Evolutionary conservation across 2,329 filamentous ascomycete species (phyloP), one percentile per base, ranked within the genome.

Genomic region (Fusarium nygamai): DNA sequence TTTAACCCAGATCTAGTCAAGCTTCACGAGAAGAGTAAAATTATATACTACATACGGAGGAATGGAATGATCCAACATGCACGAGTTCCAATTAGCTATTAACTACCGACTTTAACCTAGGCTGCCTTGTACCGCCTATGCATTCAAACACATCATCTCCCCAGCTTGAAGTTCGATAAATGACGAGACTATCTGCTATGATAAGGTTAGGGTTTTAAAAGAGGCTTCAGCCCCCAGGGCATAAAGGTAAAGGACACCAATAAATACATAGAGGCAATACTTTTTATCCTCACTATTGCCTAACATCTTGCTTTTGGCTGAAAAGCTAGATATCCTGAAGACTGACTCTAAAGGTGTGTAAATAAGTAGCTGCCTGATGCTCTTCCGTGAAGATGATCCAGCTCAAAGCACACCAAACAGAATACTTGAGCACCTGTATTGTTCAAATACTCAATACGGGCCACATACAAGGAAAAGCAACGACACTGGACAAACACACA

Each of bases 131-230:
- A 12, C 6, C 0, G 43, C n/a, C 1, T 3, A 24, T 24, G 11
- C 0, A 19, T 17, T 19, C 0, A 19, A 16, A 0, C 8, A 43
- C 16, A 5, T 19, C n/a, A 44, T 2, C 6, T 24, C 4, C 1
- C 24, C 17, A 5, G 17, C 0, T 4, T 27, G 4, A 5, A 19
- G 8, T 9, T 27, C 6, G 0, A 27, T 27, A 14, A 8, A 47
- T 29, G 12, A 47, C 22, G 24, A 47, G 12, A 22, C 8, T 16
- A 11, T 3, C 24, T 16, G 8, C 9, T 34, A 14, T 8, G 14
- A 16, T 16, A 34, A 34, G 14, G 33, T 34, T 34, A 16, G 33
- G 8, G 34, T 36, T 38, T 11, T 8, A 19, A 38, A 38, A 38
- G 34, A 36, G 16, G 17, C 36, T 11, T 38, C 36, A 38, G 9